Conservation (phyloP, 179 eudicot species). For the Nepenthes alata region DNA sequence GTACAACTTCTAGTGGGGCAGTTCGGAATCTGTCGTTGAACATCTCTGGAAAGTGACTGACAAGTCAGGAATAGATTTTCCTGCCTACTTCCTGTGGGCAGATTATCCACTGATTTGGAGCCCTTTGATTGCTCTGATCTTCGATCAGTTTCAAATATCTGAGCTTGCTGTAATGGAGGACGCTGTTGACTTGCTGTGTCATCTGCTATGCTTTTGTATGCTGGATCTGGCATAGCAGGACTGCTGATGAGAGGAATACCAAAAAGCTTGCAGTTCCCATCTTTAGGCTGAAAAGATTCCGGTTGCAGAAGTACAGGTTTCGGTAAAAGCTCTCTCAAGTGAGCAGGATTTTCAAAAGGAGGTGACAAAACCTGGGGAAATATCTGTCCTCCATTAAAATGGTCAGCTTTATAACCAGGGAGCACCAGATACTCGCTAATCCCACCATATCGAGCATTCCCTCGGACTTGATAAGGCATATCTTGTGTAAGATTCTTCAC, state of each 20-base stretch:
- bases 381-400: constrained; percentile 45
- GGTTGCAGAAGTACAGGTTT: constrained; percentile 21
- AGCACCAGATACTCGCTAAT: constrained; percentile 31
- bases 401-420: constrained; percentile 31
- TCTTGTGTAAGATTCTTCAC: constrained; percentile 30
- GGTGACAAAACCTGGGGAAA: constrained; percentile 54
- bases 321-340: constrained; percentile 34
- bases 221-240: constrained; percentile 22
- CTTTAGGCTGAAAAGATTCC: constrained; percentile 40
- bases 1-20: constrained; percentile 77
- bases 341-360: constrained; percentile 34
- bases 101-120: constrained; percentile 27
- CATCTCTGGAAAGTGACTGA: constrained; percentile 20
- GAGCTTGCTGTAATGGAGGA: constrained; percentile 18
- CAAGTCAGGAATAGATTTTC: constrained; percentile 28
- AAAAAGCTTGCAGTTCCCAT: constrained; percentile 71
- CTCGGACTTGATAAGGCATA: constrained; percentile 34
- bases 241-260: constrained; percentile 56
- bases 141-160: constrained; percentile 19
- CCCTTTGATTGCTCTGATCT: constrained; percentile 38
- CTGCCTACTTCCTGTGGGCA: constrained; percentile 27
- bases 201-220: constrained; percentile 15
- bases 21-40: constrained; percentile 38
- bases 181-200: constrained; percentile 25
- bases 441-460: constrained; percentile 43